Conservation (phyloP, 768 basidiomycete species). For the Auricularia auricula-judae region DNA sequence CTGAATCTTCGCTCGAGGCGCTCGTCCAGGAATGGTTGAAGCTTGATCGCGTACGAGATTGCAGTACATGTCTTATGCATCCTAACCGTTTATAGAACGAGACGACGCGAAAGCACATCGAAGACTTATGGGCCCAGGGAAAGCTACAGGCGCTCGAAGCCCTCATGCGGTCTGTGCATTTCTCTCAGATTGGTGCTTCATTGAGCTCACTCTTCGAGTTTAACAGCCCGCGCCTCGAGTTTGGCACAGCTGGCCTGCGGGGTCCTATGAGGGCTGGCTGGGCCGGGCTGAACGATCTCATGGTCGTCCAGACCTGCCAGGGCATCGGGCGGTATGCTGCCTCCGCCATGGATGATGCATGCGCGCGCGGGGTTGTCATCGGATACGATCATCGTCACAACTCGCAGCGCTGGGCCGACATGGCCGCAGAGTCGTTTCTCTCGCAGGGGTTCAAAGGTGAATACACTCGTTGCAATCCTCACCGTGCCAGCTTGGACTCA, state of each 20-base stretch:
- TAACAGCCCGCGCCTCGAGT: conserved; percentile 52
- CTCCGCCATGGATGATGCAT: conserved; percentile 39
- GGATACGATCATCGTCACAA: conserved; percentile 82
- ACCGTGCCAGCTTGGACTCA: not conserved
- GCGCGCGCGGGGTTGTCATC: conserved; percentile 59
- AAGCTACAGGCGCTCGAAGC: conserved; percentile 39
- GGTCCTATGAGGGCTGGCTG: conserved; percentile 83
- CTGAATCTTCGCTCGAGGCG: conserved; percentile 22
- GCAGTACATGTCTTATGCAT: not conserved
- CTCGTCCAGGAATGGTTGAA: conserved; percentile 42
- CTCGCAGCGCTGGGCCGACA: conserved; percentile 62
- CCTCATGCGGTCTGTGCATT: conserved; percentile 37
- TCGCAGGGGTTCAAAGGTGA: conserved; percentile 44
- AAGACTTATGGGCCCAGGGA: conserved; percentile 31
- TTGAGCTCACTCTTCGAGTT: not conserved
- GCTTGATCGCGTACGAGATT: conserved; percentile 30
- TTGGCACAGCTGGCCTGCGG: conserved; percentile 77
- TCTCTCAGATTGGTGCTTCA: too few species aligned
- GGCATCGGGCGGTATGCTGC: conserved; percentile 68
- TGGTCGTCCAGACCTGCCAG: conserved; percentile 73
- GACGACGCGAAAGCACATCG: conserved; percentile 37
- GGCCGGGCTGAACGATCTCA: conserved; percentile 86
- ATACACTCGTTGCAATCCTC: not conserved
- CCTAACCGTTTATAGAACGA: conserved; percentile 29
- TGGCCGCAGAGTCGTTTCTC: conserved; percentile 65